These are phyloP conservation scores for Boechera divaricarpa DNA, from an alignment of 345 rosid genomes.

Conservation along the genomic window DNA sequence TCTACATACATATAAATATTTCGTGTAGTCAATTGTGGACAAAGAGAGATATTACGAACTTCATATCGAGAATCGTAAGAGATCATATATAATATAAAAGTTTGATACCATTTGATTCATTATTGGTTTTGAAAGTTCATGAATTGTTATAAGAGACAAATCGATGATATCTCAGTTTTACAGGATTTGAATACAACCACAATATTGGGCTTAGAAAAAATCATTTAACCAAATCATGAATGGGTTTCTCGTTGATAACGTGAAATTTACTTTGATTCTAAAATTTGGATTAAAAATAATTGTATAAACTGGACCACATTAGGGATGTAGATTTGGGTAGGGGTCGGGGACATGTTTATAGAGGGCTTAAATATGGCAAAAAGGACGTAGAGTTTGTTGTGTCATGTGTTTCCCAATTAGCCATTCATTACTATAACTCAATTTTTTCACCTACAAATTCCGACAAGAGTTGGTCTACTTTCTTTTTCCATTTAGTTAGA, in stretches of 20 bases:
- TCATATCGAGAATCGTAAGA: neutral
- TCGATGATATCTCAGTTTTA: neutral
- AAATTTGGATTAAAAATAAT: neutral
- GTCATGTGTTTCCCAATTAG: constrained; percentile 46
- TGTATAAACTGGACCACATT: constrained; percentile 17
- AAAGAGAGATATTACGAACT: neutral
- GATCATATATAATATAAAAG: neutral
- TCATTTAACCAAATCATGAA: constrained; percentile 12
- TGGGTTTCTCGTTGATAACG: constrained; percentile 21
- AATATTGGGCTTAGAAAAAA: neutral
- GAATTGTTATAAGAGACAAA: neutral
- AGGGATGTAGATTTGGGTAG: constrained; percentile 35
- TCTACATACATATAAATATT: neutral
- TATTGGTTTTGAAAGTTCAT: neutral
- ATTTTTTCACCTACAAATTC: constrained; percentile 33
- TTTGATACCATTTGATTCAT: neutral
- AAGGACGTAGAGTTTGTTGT: constrained; percentile 44
- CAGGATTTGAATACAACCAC: neutral
- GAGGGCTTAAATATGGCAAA: constrained; percentile 41
- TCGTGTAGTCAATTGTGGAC: neutral
- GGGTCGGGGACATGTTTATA: constrained; percentile 42
- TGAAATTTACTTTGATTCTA: neutral
- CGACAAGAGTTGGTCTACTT: constrained; percentile 39
- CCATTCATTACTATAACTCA: constrained; percentile 35
- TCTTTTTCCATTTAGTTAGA: constrained; percentile 20